Evolutionary conservation across 148 eudicot species (phyloP).

Genomic region (Fagopyrum tataricum): DNA sequence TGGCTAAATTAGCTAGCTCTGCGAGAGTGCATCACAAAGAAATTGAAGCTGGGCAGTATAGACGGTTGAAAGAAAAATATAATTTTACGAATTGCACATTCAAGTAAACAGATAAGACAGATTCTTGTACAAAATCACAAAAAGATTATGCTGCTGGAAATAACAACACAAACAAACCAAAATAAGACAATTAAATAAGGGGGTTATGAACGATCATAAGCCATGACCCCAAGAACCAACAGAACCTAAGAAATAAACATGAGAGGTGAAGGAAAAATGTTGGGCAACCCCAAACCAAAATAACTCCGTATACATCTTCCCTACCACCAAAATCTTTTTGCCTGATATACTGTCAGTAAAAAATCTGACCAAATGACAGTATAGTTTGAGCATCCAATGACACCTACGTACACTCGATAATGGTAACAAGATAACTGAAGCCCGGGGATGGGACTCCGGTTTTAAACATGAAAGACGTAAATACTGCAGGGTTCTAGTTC

Average conservation of each 20-base stretch:
- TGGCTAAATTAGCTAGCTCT: too few species aligned
- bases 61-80: not conserved
- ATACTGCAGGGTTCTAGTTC: constrained; percentile 2
- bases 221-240: constrained; percentile 7
- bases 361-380: constrained; percentile 1
- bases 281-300: not conserved
- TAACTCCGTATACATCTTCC: constrained; percentile 8
- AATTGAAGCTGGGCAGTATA: not conserved
- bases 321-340: constrained; percentile 8
- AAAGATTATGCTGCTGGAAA: not conserved
- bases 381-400: constrained; percentile 12
- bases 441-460: not conserved
- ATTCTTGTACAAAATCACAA: constrained; percentile 11
- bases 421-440: constrained; percentile 3
- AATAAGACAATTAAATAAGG: not conserved
- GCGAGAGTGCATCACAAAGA: not conserved
- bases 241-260: constrained; percentile 5
- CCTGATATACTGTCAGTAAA: constrained; percentile 12
- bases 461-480: constrained; percentile 5
- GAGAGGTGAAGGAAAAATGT: constrained; percentile 1
- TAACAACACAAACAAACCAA: not conserved
- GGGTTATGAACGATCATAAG: constrained; percentile 5
- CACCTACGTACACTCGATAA: constrained; percentile 4
- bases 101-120: not conserved
- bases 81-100: not conserved